A percentile compares a stretch with the other conserved stretches of the same genome.
These are phyloP conservation scores for Lotmaria passim DNA, from an alignment of 208 protist genomes.

Conservation along the genomic window DNA sequence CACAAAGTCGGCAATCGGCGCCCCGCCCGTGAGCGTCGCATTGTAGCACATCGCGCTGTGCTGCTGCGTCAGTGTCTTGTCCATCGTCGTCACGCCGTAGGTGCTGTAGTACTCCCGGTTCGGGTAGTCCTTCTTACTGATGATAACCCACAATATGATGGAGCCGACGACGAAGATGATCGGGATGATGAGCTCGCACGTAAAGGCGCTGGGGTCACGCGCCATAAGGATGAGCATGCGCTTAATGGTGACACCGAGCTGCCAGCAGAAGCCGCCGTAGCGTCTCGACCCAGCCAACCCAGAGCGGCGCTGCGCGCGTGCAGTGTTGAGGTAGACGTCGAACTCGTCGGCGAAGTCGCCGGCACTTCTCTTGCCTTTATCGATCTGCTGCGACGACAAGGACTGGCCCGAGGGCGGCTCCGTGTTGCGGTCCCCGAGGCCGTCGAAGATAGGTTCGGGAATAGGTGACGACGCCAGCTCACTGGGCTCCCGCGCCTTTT, in stretches of 20 bases:
- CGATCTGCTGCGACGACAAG: neutral
- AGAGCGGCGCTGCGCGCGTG: neutral
- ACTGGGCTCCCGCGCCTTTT: neutral
- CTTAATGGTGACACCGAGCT: slow-evolving; percentile 52
- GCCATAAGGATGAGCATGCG: slow-evolving; percentile 54
- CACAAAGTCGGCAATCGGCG: slow-evolving; percentile 8
- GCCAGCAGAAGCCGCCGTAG: slow-evolving; percentile 49
- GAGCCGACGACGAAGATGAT: slow-evolving; percentile 63
- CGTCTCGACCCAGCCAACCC: neutral
- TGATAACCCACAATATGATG: slow-evolving; percentile 58
- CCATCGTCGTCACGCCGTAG: neutral
- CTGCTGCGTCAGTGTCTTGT: slow-evolving; percentile 14
- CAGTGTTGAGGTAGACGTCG: slow-evolving; percentile 15
- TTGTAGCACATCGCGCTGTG: slow-evolving; percentile 47
- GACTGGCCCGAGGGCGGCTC: slow-evolving; percentile 3
- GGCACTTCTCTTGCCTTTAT: neutral
- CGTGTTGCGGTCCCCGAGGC: neutral
- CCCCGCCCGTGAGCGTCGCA: slow-evolving; percentile 25
- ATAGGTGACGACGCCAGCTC: neutral
- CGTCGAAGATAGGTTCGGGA: slow-evolving; percentile 10
- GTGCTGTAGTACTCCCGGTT: slow-evolving; percentile 38
- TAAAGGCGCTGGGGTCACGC: slow-evolving; percentile 34
- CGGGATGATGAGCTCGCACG: slow-evolving; percentile 70
- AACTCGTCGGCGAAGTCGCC: slow-evolving; percentile 10
- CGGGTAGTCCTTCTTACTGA: slow-evolving; percentile 31